phyloP scores from a whole-genome alignment of 129 eudicot genomes.

The Helichrysum umbraculigerum region DNA sequence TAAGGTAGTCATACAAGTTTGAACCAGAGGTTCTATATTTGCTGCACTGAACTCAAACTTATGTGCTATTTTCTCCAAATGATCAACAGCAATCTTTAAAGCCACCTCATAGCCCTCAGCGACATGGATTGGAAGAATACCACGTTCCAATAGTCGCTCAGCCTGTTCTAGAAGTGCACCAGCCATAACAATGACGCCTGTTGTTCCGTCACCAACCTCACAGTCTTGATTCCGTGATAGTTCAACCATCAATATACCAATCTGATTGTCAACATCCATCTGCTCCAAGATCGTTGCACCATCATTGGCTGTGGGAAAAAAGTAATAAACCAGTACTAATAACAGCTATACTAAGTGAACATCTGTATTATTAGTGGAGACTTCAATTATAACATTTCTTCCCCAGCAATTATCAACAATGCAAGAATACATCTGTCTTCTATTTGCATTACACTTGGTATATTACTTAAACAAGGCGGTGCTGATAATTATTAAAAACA shows the following conservation, averaged over 20 bases:
- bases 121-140: constrained; percentile 88
- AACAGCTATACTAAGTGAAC: too few relatives aligned
- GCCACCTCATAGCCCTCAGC: constrained; percentile 94
- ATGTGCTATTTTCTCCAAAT: constrained; percentile 64
- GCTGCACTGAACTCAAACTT: constrained; percentile 67
- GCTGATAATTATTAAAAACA: too few relatives aligned
- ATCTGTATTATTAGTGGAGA: too few relatives aligned
- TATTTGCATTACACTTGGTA: too few relatives aligned
- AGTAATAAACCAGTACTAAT: too few relatives aligned
- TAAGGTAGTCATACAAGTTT: constrained; percentile 95
- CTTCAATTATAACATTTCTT: too few relatives aligned
- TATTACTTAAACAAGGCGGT: too few relatives aligned
- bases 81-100: constrained; percentile 86
- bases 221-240: constrained; percentile 93
- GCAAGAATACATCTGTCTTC: too few relatives aligned
- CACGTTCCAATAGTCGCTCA: constrained; percentile 73
- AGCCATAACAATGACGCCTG: constrained; percentile 93
- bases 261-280: constrained; percentile 96
- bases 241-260: constrained; percentile 95
- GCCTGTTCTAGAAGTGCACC: constrained; percentile 90
- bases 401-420: too few relatives aligned
- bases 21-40: constrained; percentile 71
- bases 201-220: constrained; percentile 94
- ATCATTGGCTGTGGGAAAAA: constrained; percentile 66
- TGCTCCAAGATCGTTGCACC: constrained; percentile 95